Base-by-base conservation (phyloP, 768 basidiomycete species). In the Suillus brevipes region DNA sequence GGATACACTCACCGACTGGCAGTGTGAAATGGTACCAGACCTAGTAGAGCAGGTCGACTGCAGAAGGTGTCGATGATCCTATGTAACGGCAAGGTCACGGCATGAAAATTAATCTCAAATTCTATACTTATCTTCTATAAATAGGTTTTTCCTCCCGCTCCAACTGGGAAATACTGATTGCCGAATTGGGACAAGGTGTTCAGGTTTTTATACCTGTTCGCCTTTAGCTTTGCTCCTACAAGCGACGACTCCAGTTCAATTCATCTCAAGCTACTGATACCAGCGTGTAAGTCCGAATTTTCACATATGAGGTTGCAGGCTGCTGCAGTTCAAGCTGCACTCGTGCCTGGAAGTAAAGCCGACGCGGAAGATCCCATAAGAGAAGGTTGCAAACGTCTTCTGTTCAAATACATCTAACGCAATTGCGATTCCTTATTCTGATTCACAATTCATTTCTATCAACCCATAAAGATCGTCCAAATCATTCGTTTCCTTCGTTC, bases 381-480 rank as follows among this genome's bases (percentile, higher is more conserved):
- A 57, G 56, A 57, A 57, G 56, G n/a, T 57, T 40, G 38, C n/a
- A n/a, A n/a, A n/a, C 18, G 25, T 16, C 37, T 58, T 38, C 38
- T 58, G 38, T 59, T 59, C 38, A 20, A 59, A 42, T 40, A 16
- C 37, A 58, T 58, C 38, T 5, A 40, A 58, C 38, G 58, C 58
- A 59, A 42, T 40, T 59, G 38, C 40, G 18, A 59, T 59, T 59
- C 58, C 57, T 58, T 40, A 58, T 40, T 18, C 58, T 40, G n/a
- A n/a, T 58, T 13, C 58, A 59, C 40, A 42, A 28, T 59, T 42
- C 57, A 40, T 42, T 43, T 42, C 12, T 42, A 13, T 31, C 38
- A 59, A 25, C 38, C 25, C 58, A 20, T 31, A 59, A 59, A 59
- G 58, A 42, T 59, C 25, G 58, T 12, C 36, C 2, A 10, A 12